Evolutionary conservation across 2,329 filamentous ascomycete genomes (phyloP).

Genomic region (Thermochaetoides dissita): DNA sequence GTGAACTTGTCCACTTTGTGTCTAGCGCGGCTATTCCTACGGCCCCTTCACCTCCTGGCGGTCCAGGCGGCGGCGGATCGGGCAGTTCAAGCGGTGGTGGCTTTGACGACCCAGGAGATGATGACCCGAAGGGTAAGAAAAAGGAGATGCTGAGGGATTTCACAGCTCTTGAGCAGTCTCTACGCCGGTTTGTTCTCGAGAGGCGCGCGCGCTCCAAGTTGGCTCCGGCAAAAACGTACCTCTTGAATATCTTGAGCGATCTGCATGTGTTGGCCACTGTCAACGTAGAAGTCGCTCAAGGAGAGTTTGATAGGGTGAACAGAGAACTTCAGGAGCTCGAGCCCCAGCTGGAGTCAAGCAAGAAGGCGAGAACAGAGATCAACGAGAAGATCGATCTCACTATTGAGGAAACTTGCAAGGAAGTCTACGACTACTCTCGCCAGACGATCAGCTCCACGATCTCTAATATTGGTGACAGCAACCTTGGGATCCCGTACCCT

Average conservation of each 20-base stretch:
- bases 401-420: conserved; percentile 72
- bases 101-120: conserved; percentile 34
- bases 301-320: conserved; percentile 71
- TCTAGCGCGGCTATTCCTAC: conserved; percentile 91
- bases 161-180: conserved; percentile 71
- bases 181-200: conserved; percentile 86
- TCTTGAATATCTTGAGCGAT: conserved; percentile 84
- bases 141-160: conserved; percentile 84
- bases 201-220: conserved; percentile 92
- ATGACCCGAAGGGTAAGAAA: conserved; percentile 62
- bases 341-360: conserved; percentile 70
- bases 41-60: conserved; percentile 41
- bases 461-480: conserved; percentile 55
- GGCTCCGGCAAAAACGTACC: conserved; percentile 86
- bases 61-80: conserved; percentile 38
- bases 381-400: conserved; percentile 67
- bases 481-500: conserved; percentile 74
- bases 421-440: conserved; percentile 75
- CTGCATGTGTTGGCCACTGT: conserved; percentile 69
- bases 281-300: conserved; percentile 74
- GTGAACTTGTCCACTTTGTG: conserved; percentile 91
- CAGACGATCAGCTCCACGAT: conserved; percentile 65
- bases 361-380: conserved; percentile 65
- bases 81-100: conserved; percentile 39
- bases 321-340: conserved; percentile 70